Conservation (phyloP, 345 rosid species). For the Turritis glabra region DNA sequence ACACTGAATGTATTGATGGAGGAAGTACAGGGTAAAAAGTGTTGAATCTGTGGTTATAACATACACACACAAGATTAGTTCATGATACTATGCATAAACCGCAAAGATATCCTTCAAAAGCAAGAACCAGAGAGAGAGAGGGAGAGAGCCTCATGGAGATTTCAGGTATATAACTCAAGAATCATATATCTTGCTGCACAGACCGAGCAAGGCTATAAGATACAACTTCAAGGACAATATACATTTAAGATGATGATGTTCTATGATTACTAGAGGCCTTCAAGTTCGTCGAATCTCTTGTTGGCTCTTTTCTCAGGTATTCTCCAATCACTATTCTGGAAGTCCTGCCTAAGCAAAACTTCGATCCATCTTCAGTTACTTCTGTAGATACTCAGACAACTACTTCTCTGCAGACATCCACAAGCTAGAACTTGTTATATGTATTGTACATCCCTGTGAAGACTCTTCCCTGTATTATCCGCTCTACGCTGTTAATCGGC, state of each 20-base stretch:
- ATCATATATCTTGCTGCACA: constrained; percentile 31
- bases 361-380: constrained; percentile 6
- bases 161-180: constrained; percentile 13
- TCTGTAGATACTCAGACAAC: neutral
- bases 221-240: constrained; percentile 34
- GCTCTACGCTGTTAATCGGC: neutral
- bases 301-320: constrained; percentile 6
- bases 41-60: neutral
- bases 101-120: neutral
- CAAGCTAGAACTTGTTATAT: constrained; percentile 4
- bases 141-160: neutral
- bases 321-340: constrained; percentile 1
- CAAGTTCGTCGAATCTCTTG: neutral
- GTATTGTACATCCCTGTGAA: neutral
- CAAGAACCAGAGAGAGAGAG: neutral
- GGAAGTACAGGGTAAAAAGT: constrained; percentile 17
- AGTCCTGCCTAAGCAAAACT: neutral
- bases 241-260: constrained; percentile 25
- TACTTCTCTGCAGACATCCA: constrained; percentile 11
- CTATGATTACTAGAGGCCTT: neutral
- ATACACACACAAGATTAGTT: neutral
- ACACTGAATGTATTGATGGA: constrained; percentile 37
- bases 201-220: constrained; percentile 8
- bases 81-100: neutral
- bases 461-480: constrained; percentile 4